Conservation (phyloP, 345 rosid species). For the Eucalyptus pauciflora region DNA sequence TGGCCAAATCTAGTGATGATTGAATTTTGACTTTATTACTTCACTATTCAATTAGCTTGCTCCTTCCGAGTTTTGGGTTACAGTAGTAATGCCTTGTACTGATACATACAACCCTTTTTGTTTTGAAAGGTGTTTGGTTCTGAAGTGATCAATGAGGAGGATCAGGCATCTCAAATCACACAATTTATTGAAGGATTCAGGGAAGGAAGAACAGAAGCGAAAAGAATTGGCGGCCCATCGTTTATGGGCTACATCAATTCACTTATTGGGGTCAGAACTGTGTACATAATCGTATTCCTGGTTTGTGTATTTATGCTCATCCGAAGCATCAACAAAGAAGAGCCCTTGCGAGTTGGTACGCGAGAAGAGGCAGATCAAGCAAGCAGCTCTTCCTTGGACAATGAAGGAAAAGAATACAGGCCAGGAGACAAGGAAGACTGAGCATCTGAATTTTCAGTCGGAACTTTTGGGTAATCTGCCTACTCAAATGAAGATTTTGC, state of each 20-base stretch:
- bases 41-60: not conserved
- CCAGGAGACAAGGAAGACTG: conserved; percentile 63
- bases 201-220: conserved; percentile 54
- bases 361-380: conserved; percentile 12
- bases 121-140: conserved; percentile 42
- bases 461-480: not conserved
- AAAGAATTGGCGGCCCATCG: conserved; percentile 57
- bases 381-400: conserved; percentile 13
- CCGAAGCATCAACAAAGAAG: conserved; percentile 31
- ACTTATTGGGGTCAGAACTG: conserved; percentile 41
- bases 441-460: not conserved
- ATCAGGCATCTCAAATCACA: conserved; percentile 68
- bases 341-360: conserved; percentile 41
- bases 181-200: conserved; percentile 69
- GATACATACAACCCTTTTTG: not conserved
- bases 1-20: not conserved
- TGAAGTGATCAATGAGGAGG: conserved; percentile 56
- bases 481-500: not conserved
- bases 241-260: conserved; percentile 61
- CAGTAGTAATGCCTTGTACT: not conserved
- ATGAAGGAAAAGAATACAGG: conserved; percentile 22
- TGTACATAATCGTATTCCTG: conserved; percentile 53
- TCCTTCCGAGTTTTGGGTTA: not conserved
- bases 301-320: conserved; percentile 57
- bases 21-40: not conserved